Percentiles rank a stretch among this genome's conserved stretches.
phyloP scores from a whole-genome alignment of 352 stramenopile genomes.

The Phytophthora pseudosyringae region DNA sequence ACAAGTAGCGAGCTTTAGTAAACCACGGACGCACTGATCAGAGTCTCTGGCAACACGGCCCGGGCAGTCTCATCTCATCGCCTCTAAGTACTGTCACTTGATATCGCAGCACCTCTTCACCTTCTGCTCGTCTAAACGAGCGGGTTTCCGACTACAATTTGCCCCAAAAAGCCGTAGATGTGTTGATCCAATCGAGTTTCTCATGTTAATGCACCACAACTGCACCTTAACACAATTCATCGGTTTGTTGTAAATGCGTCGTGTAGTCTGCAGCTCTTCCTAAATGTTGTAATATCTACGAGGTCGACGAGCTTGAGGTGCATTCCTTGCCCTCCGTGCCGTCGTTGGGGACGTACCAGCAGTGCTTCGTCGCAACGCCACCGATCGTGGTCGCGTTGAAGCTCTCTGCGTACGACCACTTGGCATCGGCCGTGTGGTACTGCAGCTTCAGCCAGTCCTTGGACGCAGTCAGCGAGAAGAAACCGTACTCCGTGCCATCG shows the following conservation, averaged over 20 bases:
- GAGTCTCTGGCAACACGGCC: too few relatives aligned
- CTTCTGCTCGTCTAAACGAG: neutral
- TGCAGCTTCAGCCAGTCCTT: conserved; percentile 71
- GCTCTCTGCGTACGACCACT: conserved; percentile 59
- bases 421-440: conserved; percentile 65
- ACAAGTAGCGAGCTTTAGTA: conserved; percentile 12
- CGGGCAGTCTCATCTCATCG: too few relatives aligned
- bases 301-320: conserved; percentile 14
- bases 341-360: conserved; percentile 68
- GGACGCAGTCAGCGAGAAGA: conserved; percentile 61
- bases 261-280: neutral
- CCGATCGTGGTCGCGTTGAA: conserved; percentile 47
- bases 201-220: neutral
- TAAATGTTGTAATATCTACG: conserved; percentile 12
- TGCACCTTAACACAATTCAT: neutral
- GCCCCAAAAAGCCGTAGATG: neutral
- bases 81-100: too few relatives aligned
- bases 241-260: neutral
- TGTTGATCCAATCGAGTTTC: neutral
- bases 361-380: conserved; percentile 65
- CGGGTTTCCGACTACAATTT: neutral
- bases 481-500: conserved; percentile 62
- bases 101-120: too few relatives aligned
- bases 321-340: conserved; percentile 43
- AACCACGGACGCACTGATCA: too few relatives aligned